These are phyloP conservation scores for Copromyces sp. DNA, from an alignment of 495 filamentous ascomycete genomes.

Conservation along the genomic window DNA sequence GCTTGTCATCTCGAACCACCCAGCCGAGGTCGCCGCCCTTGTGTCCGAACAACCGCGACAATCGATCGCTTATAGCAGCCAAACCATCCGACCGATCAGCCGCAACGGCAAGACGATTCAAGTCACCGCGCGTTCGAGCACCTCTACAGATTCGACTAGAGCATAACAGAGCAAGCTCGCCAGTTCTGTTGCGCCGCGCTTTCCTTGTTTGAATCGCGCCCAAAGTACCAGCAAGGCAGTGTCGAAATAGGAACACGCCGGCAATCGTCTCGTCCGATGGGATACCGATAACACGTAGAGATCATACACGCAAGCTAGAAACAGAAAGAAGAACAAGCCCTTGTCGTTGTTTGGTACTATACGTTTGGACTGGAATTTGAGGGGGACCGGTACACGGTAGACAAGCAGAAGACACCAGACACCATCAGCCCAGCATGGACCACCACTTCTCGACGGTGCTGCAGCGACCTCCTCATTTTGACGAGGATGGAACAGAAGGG, in stretches of 20 bases:
- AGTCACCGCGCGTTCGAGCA: not conserved
- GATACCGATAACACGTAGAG: not conserved
- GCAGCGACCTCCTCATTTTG: conserved; percentile 31
- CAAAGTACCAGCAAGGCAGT: not conserved
- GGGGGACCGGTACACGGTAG: conserved; percentile 9
- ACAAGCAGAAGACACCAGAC: not conserved
- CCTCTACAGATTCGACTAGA: not conserved
- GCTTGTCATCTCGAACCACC: not conserved
- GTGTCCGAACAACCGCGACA: not conserved
- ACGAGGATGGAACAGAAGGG: conserved; percentile 29
- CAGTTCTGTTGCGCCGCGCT: not conserved
- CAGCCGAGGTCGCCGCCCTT: not conserved
- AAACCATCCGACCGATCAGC: not conserved
- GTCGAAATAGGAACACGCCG: not conserved
- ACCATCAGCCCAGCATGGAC: conserved; percentile 19
- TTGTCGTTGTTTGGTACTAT: not conserved
- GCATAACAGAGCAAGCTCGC: not conserved
- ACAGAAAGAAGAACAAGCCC: not conserved
- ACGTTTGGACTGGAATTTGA: conserved; percentile 9
- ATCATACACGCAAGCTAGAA: not conserved
- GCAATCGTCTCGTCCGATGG: not conserved
- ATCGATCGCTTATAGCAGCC: not conserved
- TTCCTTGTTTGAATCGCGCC: not conserved
- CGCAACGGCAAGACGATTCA: not conserved
- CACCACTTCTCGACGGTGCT: conserved; percentile 38